Conservation (phyloP, 257 asterid genomes). For the Fraxinus anomala region DNA sequence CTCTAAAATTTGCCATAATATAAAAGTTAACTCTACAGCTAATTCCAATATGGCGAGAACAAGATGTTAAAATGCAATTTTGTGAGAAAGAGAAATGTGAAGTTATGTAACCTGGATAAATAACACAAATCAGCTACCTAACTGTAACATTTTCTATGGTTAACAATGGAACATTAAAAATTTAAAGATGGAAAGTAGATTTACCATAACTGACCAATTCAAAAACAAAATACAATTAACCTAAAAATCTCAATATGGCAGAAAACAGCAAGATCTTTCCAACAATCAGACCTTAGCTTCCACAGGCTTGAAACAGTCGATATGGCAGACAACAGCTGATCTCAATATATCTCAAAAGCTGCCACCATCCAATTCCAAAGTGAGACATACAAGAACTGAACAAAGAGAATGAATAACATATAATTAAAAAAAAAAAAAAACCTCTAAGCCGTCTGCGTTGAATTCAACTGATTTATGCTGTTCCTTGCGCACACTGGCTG, state of each 20-base stretch:
- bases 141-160: neutral
- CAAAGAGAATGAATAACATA: slow-evolving; percentile 6
- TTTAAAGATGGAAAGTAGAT: neutral
- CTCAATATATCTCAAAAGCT: slow-evolving; percentile 89
- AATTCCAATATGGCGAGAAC: neutral
- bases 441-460: slow-evolving; percentile 38
- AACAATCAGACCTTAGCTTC: slow-evolving; percentile 60
- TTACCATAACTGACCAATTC: neutral
- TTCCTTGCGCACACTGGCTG: slow-evolving; percentile 81
- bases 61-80: neutral
- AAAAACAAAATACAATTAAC: neutral
- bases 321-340: slow-evolving; percentile 90
- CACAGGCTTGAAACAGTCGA: slow-evolving; percentile 85
- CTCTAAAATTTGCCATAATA: too few species aligned
- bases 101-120: neutral
- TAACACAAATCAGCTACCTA: neutral
- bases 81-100: neutral
- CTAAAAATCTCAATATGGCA: neutral
- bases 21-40: too few species aligned
- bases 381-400: neutral
- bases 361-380: slow-evolving; percentile 44
- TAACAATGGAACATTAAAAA: neutral
- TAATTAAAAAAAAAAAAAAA: neutral
- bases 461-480: slow-evolving; percentile 91
- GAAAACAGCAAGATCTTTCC: slow-evolving; percentile 4